A percentile compares a stretch with the other conserved stretches of the same genome.
phyloP scores from a whole-genome alignment of 2,329 filamentous ascomycete species.

The Colletotrichum sidae region DNA sequence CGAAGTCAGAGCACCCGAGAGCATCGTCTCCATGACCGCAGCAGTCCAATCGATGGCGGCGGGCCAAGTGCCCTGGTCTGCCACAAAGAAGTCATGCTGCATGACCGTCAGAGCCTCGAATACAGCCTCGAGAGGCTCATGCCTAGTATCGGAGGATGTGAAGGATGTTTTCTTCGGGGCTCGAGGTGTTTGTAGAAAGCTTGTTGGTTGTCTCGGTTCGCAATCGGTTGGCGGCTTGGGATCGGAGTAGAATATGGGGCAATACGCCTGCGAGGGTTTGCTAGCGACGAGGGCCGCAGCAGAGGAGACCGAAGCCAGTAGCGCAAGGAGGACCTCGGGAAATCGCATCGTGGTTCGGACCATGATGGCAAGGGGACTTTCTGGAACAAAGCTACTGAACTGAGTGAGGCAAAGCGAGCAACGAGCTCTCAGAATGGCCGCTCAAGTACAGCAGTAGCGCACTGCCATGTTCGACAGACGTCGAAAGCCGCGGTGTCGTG shows the following conservation, averaged over 20 bases:
- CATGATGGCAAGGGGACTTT: slow-evolving; percentile 17
- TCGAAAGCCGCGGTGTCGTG: slow-evolving; percentile 15
- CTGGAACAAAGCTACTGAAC: neutral
- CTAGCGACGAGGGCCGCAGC: slow-evolving; percentile 15
- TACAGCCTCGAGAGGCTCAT: slow-evolving; percentile 58
- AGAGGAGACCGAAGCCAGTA: slow-evolving; percentile 17
- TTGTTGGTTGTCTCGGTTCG: slow-evolving; percentile 21
- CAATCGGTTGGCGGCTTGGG: slow-evolving; percentile 30
- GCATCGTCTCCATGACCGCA: slow-evolving; percentile 83
- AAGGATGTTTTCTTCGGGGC: neutral
- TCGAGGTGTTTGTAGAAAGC: slow-evolving; percentile 23
- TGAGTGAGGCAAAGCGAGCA: slow-evolving; percentile 16
- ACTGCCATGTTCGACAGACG: slow-evolving; percentile 35
- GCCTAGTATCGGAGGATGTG: slow-evolving; percentile 28
- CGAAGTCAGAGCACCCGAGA: slow-evolving; percentile 79
- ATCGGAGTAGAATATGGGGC: slow-evolving; percentile 37
- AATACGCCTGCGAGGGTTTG: slow-evolving; percentile 24
- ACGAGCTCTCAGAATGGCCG: slow-evolving; percentile 30
- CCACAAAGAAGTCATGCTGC: slow-evolving; percentile 81
- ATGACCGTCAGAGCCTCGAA: slow-evolving; percentile 77
- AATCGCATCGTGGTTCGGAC: slow-evolving; percentile 7
- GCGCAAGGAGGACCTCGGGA: slow-evolving; percentile 13
- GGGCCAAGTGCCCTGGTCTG: slow-evolving; percentile 86
- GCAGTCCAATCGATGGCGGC: slow-evolving; percentile 92
- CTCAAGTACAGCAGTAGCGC: slow-evolving; percentile 30